Evolutionary conservation across 768 basidiomycete species (phyloP), one percentile per base, ranked within the genome.

Genomic region (Tephrocybe sp.): DNA sequence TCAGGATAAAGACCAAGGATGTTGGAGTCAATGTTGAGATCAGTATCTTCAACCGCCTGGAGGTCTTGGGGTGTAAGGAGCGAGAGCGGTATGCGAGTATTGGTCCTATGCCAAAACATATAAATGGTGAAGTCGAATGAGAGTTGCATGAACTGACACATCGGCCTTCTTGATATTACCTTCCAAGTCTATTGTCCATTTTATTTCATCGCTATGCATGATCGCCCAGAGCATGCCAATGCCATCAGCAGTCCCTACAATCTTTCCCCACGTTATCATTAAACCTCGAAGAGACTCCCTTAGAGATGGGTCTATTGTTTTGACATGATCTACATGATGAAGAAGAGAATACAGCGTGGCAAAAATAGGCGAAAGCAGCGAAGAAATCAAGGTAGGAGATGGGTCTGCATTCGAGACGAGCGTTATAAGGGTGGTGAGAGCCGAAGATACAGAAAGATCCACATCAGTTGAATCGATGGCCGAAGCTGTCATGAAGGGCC

Each of bases 331-430:
- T 8, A 92, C 60, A 51, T 82, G 70, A 51, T 72, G 75, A 3
- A 78, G 67, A 1, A 94, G 69, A 1, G 82, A 74, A 65, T 92
- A 92, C 6, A 96, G 65, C 0, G 79, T 66, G 0, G 85, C 68
- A 0, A 87, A 57, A 31, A 95, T 79, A 0, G 90, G 89, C 1
- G 85, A 83, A 8, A 93, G 63, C 6, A 92, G 60, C 16, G 71
- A 64, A 0, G 82, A 75, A 35, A 91, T 76, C 36, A 91, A 73
- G 2, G 69, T 65, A 0, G 91, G 87, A 3, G 89, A 86, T 5
- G 92, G 91, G 55, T 95, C 90, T 5, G 84, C 81, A 57, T 93
- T 89, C 5, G 83, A 76, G 2, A 90, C 67, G 22, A 95, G 69
- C 0, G 72, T 71, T 45, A 77, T 70, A 16, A 92, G 64, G 4